Conservation (phyloP, 495 filamentous ascomycete species). For the Xylaria flabelliformis region DNA sequence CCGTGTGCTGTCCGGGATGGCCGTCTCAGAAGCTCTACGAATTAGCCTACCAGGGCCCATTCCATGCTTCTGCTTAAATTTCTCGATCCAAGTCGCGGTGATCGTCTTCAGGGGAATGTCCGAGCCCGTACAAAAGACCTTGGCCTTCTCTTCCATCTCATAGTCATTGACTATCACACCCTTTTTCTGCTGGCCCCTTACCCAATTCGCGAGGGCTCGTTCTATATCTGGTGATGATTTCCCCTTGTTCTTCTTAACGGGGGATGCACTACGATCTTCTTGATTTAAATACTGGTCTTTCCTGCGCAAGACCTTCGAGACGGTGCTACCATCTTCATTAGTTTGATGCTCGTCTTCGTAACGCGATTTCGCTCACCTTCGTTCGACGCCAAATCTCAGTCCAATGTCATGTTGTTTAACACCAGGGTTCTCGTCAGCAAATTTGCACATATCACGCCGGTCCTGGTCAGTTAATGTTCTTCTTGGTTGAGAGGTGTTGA, state of each 20-base stretch:
- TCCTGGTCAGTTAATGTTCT: constrained; percentile 94
- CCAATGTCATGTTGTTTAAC: constrained; percentile 99
- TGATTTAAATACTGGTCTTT: constrained; percentile 95
- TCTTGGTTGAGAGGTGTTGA: constrained; percentile 68
- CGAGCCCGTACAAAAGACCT: constrained; percentile 79
- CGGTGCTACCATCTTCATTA: constrained; percentile 70
- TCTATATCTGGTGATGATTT: constrained; percentile 91
- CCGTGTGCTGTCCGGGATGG: constrained; percentile 64
- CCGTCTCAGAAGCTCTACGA: constrained; percentile 74
- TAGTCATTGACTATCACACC: constrained; percentile 80
- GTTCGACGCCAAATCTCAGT: constrained; percentile 93
- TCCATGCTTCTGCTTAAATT: constrained; percentile 94
- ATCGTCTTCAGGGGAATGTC: constrained; percentile 80
- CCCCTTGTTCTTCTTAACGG: constrained; percentile 87
- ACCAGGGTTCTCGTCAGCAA: constrained; percentile 90
- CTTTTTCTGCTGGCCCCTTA: constrained; percentile 77
- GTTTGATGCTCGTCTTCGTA: neutral
- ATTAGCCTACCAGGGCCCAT: constrained; percentile 67
- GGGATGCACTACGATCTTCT: constrained; percentile 86
- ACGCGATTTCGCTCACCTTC: constrained; percentile 72
- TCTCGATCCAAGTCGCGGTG: constrained; percentile 85
- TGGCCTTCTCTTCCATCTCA: constrained; percentile 85
- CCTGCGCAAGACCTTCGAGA: constrained; percentile 95
- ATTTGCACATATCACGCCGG: constrained; percentile 91
- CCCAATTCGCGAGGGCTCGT: constrained; percentile 89